Conservation (phyloP, 2,329 filamentous ascomycete species). For the Fusarium marasasianum region DNA sequence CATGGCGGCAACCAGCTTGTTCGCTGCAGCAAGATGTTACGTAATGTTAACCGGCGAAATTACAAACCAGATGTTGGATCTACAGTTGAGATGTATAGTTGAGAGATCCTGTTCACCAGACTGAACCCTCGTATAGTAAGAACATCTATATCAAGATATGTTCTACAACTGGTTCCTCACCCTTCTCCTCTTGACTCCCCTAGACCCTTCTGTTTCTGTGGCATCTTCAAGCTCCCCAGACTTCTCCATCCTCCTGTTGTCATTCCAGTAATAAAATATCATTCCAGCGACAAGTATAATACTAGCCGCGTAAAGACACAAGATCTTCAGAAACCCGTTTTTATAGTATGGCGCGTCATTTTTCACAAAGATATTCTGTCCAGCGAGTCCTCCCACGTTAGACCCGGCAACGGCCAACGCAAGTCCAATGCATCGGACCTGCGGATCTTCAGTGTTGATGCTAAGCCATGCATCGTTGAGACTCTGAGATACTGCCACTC, state of each 20-base stretch:
- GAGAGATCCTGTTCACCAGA: too few relatives aligned
- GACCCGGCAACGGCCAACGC: neutral
- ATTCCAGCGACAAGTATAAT: conserved; percentile 7
- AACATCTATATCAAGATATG: too few relatives aligned
- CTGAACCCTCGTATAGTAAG: too few relatives aligned
- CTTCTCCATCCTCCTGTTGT: neutral
- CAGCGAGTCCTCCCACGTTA: neutral
- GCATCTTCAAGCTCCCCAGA: neutral
- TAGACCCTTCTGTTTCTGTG: fast-evolving
- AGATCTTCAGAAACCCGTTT: fast-evolving
- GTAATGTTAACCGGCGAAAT: too few relatives aligned
- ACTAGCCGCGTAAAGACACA: conserved; percentile 4
- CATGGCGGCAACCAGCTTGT: too few relatives aligned
- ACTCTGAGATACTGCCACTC: neutral
- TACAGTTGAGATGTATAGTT: too few relatives aligned
- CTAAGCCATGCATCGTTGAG: neutral
- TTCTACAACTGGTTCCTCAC: neutral
- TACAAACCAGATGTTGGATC: too few relatives aligned
- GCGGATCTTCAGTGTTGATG: neutral
- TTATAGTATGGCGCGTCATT: neutral
- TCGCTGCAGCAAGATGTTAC: too few relatives aligned
- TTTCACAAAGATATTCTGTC: neutral
- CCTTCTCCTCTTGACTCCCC: fast-evolving
- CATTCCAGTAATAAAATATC: conserved; percentile 13
- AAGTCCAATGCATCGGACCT: neutral